A percentile compares a stretch with the other conserved stretches of the same genome.
Conservation (phyloP, 768 basidiomycete species). For the Ramaria rubella region DNA sequence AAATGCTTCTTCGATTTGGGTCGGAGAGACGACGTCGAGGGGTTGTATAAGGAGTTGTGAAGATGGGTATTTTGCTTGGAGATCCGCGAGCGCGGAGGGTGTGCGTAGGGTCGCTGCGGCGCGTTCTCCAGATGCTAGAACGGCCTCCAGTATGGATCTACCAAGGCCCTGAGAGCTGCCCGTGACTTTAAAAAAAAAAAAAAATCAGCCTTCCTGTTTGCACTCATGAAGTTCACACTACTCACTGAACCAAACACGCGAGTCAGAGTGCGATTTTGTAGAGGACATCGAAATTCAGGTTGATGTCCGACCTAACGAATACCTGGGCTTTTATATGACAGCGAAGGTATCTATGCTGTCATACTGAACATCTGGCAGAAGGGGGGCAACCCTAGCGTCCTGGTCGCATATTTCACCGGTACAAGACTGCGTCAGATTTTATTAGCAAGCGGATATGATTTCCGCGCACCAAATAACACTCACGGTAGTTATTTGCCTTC, state of each 20-base stretch:
- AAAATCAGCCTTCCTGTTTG: background rate
- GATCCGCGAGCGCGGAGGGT: conserved; percentile 24
- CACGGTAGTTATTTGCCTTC: too few species aligned
- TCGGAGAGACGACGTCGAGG: conserved; percentile 19
- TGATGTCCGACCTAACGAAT: too few species aligned
- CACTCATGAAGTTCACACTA: background rate
- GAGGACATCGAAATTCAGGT: background rate
- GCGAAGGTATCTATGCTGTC: too few species aligned
- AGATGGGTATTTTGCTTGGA: conserved; percentile 2
- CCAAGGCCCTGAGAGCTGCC: conserved; percentile 13
- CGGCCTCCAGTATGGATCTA: conserved; percentile 10
- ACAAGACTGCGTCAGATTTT: too few species aligned
- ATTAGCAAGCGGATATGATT: too few species aligned
- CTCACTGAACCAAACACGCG: background rate
- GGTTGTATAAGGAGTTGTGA: conserved; percentile 3
- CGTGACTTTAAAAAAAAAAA: background rate
- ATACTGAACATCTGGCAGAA: too few species aligned
- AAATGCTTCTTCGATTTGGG: conserved; percentile 27
- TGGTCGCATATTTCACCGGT: too few species aligned
- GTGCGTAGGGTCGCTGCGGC: conserved; percentile 20
- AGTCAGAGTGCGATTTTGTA: background rate
- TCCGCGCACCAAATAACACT: too few species aligned
- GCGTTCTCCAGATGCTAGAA: conserved; percentile 13
- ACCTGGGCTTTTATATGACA: background rate
- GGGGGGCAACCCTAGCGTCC: too few species aligned